Evolutionary conservation across 768 basidiomycete genomes (phyloP), one percentile per base, ranked within the genome.

Genomic region (Agaricus blazei): DNA sequence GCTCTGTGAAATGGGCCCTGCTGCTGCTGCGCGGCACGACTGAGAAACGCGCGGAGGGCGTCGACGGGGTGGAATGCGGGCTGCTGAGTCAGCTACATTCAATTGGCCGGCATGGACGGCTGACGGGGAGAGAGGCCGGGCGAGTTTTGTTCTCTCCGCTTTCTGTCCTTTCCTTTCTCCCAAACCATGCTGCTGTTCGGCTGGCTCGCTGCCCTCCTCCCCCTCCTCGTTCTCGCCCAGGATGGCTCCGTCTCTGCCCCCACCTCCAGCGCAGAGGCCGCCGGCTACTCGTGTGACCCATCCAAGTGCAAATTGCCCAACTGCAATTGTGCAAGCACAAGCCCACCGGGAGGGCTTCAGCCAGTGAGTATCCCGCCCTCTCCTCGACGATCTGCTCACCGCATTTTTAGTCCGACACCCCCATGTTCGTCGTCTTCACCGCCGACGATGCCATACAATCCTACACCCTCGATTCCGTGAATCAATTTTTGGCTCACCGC

Each of bases 381-480:
- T 31, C 15, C 27, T 15, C n/a, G 23, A 27, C 36, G 11, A 14
- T 19, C 41, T 34, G 40, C 34, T 28, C 38, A 46, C 1, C 34
- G 27, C 31, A 34, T 36, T 6, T 53, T n/a, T 42, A 49, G 51
- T 58, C 51, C 26, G 58, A 85, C 9, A 77, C 80, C 23, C 85
- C 86, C 2, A 75, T 78, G 69, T 90, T 88, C 63, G 71, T 88
- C 60, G 80, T 88, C 40, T 87, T 84, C 73, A 87, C 84, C 48
- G 88, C 88, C 31, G 85, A 88, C 63, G 86, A 88, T 69, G 88
- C 89, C 24, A 64, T 90, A 28, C 87, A 90, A 67, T 81, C 81
- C 1, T 92, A 90, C 69, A 89, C 87, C 4, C 69, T 88, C 59
- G 83, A 88, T 62, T 67, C 87, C 4, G 74, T 90, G 59, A 87